Percentiles rank a stretch among this genome's conserved stretches.
phyloP scores from a whole-genome alignment of 495 filamentous ascomycete species.

The Tuber umbilicatum region DNA sequence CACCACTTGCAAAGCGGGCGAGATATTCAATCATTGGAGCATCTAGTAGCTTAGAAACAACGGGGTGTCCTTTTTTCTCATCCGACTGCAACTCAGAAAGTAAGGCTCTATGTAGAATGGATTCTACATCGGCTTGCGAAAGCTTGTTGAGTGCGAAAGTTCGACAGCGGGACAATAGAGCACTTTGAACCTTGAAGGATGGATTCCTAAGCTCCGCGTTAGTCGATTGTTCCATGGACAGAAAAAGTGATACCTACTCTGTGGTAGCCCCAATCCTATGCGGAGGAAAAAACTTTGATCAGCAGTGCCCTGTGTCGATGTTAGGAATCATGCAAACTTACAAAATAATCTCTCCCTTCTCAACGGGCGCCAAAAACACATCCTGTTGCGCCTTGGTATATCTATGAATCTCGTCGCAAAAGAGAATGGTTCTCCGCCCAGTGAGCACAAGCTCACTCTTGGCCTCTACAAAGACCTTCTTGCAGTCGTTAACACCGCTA shows the following conservation, averaged over 20 bases:
- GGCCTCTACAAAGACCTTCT: slow-evolving; percentile 86
- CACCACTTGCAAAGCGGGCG: slow-evolving; percentile 77
- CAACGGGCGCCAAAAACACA: slow-evolving; percentile 88
- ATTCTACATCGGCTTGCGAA: slow-evolving; percentile 59
- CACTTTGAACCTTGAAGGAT: slow-evolving; percentile 85
- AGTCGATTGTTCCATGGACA: slow-evolving; percentile 4
- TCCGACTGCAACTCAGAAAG: slow-evolving; percentile 51
- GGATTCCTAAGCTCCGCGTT: slow-evolving; percentile 56
- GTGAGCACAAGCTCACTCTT: slow-evolving; percentile 73
- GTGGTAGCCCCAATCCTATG: slow-evolving; percentile 82
- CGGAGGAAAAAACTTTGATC: not conserved
- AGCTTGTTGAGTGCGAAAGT: slow-evolving; percentile 80
- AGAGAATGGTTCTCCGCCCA: slow-evolving; percentile 87
- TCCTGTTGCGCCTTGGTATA: slow-evolving; percentile 93
- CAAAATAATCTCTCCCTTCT: slow-evolving; percentile 80
- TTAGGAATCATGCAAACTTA: slow-evolving; percentile 19
- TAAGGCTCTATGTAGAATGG: slow-evolving; percentile 70
- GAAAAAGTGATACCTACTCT: slow-evolving; percentile 47
- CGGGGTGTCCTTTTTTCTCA: slow-evolving; percentile 36
- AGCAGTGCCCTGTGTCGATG: slow-evolving; percentile 15
- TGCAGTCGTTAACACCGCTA: slow-evolving; percentile 82
- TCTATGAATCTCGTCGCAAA: slow-evolving; percentile 90
- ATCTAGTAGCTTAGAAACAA: slow-evolving; percentile 59
- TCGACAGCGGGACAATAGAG: slow-evolving; percentile 79
- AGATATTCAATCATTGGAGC: slow-evolving; percentile 72